Evolutionary conservation across 208 protist genomes (phyloP).

Genomic region (Acanthamoeba lenticulata): DNA sequence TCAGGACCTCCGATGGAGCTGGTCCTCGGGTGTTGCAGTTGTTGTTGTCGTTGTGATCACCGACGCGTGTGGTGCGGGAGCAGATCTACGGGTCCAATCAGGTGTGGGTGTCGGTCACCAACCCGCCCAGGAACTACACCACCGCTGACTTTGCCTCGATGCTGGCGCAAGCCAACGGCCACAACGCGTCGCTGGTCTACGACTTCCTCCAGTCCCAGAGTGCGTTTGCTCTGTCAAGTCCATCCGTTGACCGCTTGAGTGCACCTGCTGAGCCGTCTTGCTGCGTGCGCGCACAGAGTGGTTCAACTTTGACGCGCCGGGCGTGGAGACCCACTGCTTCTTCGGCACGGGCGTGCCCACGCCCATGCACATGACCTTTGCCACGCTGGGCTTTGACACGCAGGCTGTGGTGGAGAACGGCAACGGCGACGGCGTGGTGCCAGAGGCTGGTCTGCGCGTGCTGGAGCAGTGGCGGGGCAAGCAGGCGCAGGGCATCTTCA

Average conservation of each 20-base stretch:
- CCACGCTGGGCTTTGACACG: background rate
- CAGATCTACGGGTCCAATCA: background rate
- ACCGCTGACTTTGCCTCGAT: background rate
- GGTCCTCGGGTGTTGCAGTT: too few relatives aligned
- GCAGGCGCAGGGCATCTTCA: background rate
- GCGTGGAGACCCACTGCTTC: background rate
- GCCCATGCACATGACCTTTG: background rate
- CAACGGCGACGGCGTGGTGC: background rate
- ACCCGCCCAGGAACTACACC: conserved; percentile 8
- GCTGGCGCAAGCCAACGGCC: background rate
- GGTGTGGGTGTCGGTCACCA: background rate
- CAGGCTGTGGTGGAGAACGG: background rate
- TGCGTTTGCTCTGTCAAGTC: background rate
- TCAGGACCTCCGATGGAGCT: background rate
- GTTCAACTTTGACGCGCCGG: background rate
- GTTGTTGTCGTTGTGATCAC: too few relatives aligned
- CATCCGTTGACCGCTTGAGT: background rate
- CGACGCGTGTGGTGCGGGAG: background rate
- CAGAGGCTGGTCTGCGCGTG: background rate
- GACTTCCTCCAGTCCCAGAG: background rate
- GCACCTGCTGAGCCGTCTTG: background rate
- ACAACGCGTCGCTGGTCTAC: background rate
- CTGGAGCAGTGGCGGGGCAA: background rate
- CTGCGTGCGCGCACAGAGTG: background rate
- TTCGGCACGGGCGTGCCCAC: conserved; percentile 1